Base-by-base conservation (phyloP, 176 grass and related monocot genomes). In the Aegilops bicornis region DNA sequence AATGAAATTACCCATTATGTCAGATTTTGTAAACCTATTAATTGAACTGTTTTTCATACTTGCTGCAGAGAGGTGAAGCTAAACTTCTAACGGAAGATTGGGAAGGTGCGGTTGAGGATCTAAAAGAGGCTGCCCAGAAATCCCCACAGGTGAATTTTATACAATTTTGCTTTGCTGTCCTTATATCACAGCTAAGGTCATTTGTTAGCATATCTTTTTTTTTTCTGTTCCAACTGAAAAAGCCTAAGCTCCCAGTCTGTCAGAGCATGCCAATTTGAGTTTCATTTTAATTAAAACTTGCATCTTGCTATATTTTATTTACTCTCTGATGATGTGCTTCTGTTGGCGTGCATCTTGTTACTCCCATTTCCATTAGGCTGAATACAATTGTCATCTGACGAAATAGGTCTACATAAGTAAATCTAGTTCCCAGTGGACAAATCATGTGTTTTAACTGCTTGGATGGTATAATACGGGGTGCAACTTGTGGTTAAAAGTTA, bases 61-160 rank as follows among this genome's bases (percentile, higher is more conserved):
- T 31, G 31, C 32, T 90, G 59, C 89, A 95, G 96, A 90, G 93
- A 92, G 96, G 93, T 70, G 93, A 98, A 85, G 96, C 96, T 83
- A 98, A 98, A 92, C 91, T 96, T 95, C 86, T 94, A 22, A 61
- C 81, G 72, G 93, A 98, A 89, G 96, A 98, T 86, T 98, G 91
- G 93, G 91, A 98, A 82, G 96, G 90, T 87, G 93, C 96, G 4
- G 90, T 98, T 58, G 85, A 94, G 81, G 96, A 98, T 79, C 79
- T 98, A 71, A 98, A 94, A 90, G 90, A 91, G 40, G 96, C 96
- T 61, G 88, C 90, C 82, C 88, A 98, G 86, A 98, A 96, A 90
- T 94, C 93, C 43, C 92, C 96, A 31, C 96, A 98, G 96, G 91
- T 92, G 73, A 85, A 36, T 77, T 30, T 67, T 79, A 45, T 48